These are phyloP conservation scores for Penicillium sp. DNA, from an alignment of 2,329 filamentous ascomycete genomes.

Conservation along the genomic window DNA sequence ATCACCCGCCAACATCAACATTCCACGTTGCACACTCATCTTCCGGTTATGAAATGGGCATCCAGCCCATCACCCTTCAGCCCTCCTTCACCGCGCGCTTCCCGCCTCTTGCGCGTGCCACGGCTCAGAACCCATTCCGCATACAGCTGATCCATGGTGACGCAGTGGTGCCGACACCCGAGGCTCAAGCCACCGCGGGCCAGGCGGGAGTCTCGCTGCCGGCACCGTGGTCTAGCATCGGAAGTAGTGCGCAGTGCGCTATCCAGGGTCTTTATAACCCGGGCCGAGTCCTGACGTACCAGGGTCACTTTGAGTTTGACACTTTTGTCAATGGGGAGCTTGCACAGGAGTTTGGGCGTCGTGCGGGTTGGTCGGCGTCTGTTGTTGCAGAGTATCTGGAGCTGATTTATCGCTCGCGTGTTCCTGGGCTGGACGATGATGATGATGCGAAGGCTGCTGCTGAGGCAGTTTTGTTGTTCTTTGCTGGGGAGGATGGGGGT, in stretches of 20 bases:
- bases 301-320: conserved; percentile 37
- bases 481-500: conserved; percentile 19
- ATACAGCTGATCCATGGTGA: conserved; percentile 38
- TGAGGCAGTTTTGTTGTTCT: conserved; percentile 34
- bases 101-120: conserved; percentile 5
- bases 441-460: conserved; percentile 36
- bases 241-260: conserved; percentile 25
- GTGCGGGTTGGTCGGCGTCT: conserved; percentile 22
- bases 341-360: conserved; percentile 22
- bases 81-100: conserved; percentile 17
- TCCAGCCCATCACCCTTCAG: conserved; percentile 26
- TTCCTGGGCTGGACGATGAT: conserved; percentile 20
- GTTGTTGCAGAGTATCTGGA: conserved; percentile 16
- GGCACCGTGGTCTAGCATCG: conserved; percentile 31
- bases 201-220: conserved; percentile 15
- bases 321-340: conserved; percentile 26
- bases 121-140: conserved; percentile 15
- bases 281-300: conserved; percentile 30
- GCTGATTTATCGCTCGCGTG: conserved; percentile 20
- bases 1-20: background rate
- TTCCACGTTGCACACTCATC: conserved; percentile 23
- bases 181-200: background rate
- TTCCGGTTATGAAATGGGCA: conserved; percentile 31
- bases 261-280: conserved; percentile 33
- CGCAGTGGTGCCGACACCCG: conserved; percentile 22